Base-by-base conservation (phyloP, 768 basidiomycete species). In the Lentinula guzmanii region DNA sequence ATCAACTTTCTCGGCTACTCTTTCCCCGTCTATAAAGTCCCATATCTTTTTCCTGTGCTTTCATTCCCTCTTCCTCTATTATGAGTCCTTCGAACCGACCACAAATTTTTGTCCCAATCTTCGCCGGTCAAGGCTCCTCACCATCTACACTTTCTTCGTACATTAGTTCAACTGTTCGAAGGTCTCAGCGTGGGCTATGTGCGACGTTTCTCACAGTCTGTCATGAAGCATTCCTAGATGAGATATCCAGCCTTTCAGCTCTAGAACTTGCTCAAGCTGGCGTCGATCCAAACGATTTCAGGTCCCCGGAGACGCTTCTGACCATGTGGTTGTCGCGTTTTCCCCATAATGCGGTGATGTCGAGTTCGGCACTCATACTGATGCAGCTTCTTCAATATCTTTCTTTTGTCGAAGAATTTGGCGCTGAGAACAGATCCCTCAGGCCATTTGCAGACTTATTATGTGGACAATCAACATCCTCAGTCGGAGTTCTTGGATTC, bases 361-460 rank as follows among this genome's bases (percentile, higher is more conserved):
- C 83, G 28, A 77, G 78, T 46, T 70, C 78, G 1, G 72, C 71
- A 15, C 75, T 86, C 43, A 77, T 86, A 58, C 72, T 87, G 4
- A 63, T 77, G 16, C 86, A 88, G 70, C 57, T 71, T 7, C 73
- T 86, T 55, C 79, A 79, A 13, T 86, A 85, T 64, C 79, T 86
- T 50, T 70, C 74, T 18, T 78, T 78, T 62, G 69, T 75, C 16
- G 75, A 76, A 55, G 35, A 54, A 28, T 52, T 56, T 5, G 58
- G 52, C n/a, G 51, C 55, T 18, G 42, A 62, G 4, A 59, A 56
- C 28, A 46, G 53, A 43, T 63, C 65, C 4, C 37, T 61, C n/a
- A 64, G 62, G n/a, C 62, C 68, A 11, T 74, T 76, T 58, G 54
- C 60, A 5, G 68, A 75, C 34, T 52, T 69, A 35, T 65, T 82